phyloP scores from a whole-genome alignment of 495 filamentous ascomycete species.

The Hypoxylon rickii region DNA sequence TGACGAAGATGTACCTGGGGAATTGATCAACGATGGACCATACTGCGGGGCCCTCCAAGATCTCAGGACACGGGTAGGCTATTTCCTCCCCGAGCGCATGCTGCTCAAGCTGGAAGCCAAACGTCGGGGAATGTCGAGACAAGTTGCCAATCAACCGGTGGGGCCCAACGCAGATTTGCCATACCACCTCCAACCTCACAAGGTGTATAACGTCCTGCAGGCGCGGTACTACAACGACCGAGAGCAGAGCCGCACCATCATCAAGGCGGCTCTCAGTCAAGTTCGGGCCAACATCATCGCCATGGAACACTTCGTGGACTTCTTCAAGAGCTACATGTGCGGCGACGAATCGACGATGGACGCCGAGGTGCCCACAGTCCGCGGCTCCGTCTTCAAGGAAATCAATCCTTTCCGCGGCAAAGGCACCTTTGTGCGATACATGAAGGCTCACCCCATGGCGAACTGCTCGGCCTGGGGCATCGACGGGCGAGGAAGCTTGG shows the following conservation, averaged over 20 bases:
- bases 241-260: no score
- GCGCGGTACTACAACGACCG: not conserved
- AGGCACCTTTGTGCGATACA: not conserved
- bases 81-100: not conserved
- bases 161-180: not conserved
- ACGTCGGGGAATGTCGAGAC: not conserved
- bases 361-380: no score
- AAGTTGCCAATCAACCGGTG: no score
- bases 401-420: not conserved
- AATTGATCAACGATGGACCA: no score
- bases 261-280: no score
- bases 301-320: conserved; percentile 3
- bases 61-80: no score
- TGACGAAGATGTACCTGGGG: no score
- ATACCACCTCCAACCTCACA: not conserved
- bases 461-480: conserved; percentile 14
- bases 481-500: not conserved
- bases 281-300: not conserved
- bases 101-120: conserved; percentile 2
- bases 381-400: not conserved
- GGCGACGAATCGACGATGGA: no score
- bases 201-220: not conserved
- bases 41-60: no score
- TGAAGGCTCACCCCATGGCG: not conserved
- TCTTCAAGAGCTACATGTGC: not conserved